Percentiles rank a stretch among this genome's conserved stretches.
phyloP scores from a whole-genome alignment of 257 asterid genomes.

The Osmanthus fragrans region DNA sequence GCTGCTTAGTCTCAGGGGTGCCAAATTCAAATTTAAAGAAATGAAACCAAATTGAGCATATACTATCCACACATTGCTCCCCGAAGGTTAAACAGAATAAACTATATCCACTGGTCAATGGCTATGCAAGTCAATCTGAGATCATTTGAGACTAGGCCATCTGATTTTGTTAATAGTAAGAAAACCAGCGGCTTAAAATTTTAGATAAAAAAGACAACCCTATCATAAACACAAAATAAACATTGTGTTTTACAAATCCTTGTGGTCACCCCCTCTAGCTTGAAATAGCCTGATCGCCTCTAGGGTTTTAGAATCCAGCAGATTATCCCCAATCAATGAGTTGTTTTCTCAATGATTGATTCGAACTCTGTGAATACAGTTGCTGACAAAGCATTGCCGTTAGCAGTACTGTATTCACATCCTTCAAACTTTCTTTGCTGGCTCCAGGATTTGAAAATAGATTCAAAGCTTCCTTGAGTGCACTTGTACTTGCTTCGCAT shows the following conservation, averaged over 20 bases:
- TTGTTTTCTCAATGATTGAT: not conserved
- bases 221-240: not conserved
- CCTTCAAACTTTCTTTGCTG: not conserved
- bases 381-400: not conserved
- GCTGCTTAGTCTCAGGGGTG: not conserved
- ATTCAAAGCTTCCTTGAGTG: not conserved
- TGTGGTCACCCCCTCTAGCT: not conserved
- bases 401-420: not conserved
- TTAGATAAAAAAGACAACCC: not conserved
- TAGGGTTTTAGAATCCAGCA: not conserved
- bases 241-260: not conserved
- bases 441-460: not conserved
- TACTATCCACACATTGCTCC: not conserved
- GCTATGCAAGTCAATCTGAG: not conserved
- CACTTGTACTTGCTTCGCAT: not conserved
- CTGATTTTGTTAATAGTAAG: not conserved
- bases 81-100: not conserved
- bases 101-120: not conserved
- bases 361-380: not conserved
- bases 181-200: not conserved
- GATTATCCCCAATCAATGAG: not conserved
- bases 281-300: not conserved
- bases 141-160: not conserved
- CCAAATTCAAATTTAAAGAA: not conserved
- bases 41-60: not conserved